Evolutionary conservation across 768 basidiomycete species (phyloP), one percentile per base, ranked within the genome.

Genomic region (Leucosporidium scottii): DNA sequence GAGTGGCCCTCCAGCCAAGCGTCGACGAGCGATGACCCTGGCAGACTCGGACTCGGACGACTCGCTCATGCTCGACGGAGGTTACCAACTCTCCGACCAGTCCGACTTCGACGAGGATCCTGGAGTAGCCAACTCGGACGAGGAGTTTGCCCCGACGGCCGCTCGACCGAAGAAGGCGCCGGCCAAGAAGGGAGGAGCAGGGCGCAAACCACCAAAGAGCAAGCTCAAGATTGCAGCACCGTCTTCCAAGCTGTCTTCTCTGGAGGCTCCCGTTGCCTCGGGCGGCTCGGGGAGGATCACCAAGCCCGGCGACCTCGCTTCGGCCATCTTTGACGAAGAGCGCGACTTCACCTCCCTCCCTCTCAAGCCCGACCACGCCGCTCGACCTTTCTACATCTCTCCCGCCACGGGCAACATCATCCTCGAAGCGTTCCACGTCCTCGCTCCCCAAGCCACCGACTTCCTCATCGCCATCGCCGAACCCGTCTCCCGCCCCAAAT

Each of bases 401-500:
- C 91, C 92, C 9, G 88, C 90, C 72, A 66, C 68, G 39, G 66
- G 71, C 49, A 88, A 91, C 76, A 97, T 98, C 75, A 98, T 98
- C 68, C 85, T 99, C 44, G 96, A 99, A 79, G 92, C 91, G 0
- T 99, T 99, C 78, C 93, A 91, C 28, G 92, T 96, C 6, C 93
- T 98, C 69, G 93, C 94, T 27, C 92, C 93, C 75, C 92, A 94
- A 79, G 96, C 96, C 5, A 96, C 98, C 79, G 96, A 99, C 77
- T 98, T 99, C 76, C 83, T 99, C 55, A 91, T 94, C 54, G 94
- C 96, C 49, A 98, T 99, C 59, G 91, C 91, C 75, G 96, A 99
- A 79, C 96, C 96, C 74, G 93, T 98, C 75, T 97, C 93, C 83
- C 94, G 94, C 82, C 96, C 96, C 61, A 87, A 91, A 58, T 92